Conservation (phyloP, 352 stramenopile genomes). For the Blastocystis sp. region DNA sequence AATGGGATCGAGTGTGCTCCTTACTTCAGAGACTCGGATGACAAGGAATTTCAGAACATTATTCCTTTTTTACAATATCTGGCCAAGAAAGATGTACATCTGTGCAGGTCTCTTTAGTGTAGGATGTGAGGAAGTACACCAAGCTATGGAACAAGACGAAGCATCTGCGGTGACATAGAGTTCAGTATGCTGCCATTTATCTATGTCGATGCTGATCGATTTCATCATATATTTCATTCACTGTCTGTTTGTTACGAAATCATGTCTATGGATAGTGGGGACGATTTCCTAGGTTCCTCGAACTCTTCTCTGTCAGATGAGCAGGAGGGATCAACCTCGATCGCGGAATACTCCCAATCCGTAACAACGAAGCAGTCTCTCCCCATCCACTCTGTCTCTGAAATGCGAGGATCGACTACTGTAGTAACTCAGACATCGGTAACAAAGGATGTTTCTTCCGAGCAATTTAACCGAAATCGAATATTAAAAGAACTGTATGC, state of each 20-base stretch:
- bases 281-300: neutral
- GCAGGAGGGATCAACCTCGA: neutral
- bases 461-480: neutral
- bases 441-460: neutral
- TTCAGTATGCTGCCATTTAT: neutral
- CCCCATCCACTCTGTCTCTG: neutral
- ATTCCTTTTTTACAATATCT: constrained; percentile 63
- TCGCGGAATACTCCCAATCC: neutral
- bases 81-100: neutral
- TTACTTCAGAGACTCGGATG: constrained; percentile 81
- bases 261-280: neutral
- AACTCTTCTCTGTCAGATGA: neutral
- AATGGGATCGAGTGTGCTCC: constrained; percentile 77
- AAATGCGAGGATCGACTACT: neutral
- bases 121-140: constrained; percentile 24
- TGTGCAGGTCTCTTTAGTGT: neutral
- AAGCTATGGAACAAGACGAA: neutral
- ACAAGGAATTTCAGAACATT: constrained; percentile 73
- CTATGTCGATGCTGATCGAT: neutral
- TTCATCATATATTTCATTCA: neutral
- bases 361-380: constrained; percentile 15
- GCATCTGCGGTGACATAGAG: neutral
- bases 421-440: neutral
- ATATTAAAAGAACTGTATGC: constrained; percentile 25
- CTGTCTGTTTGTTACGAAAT: neutral